phyloP scores from a whole-genome alignment of 2,329 filamentous ascomycete genomes.

The Orbilia javanica region DNA sequence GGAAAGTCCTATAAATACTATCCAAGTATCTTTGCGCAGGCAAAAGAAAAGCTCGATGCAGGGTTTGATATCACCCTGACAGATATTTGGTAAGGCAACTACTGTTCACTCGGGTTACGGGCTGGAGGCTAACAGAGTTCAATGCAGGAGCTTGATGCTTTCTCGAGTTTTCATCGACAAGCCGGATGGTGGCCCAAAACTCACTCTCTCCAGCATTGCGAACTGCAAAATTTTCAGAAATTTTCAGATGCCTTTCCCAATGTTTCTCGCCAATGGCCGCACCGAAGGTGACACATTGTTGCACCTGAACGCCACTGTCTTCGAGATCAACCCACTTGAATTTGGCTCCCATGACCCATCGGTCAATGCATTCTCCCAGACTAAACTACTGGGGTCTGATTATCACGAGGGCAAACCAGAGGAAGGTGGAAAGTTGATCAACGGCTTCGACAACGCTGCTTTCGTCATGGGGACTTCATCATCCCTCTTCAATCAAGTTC shows the following conservation, averaged over 20 bases:
- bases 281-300: constrained; percentile 74
- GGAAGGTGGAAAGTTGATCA: constrained; percentile 73
- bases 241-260: constrained; percentile 77
- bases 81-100: constrained; percentile 77
- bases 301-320: constrained; percentile 79
- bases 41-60: constrained; percentile 73
- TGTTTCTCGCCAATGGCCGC: constrained; percentile 78
- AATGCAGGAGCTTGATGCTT: constrained; percentile 62
- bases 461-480: constrained; percentile 89
- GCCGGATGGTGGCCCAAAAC: constrained; percentile 64
- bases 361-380: constrained; percentile 77
- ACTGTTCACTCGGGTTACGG: background rate
- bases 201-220: constrained; percentile 85
- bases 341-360: constrained; percentile 82
- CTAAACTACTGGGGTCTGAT: constrained; percentile 78
- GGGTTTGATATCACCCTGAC: constrained; percentile 80
- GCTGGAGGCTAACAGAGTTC: background rate
- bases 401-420: constrained; percentile 73
- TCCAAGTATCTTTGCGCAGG: constrained; percentile 71
- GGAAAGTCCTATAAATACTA: constrained; percentile 71
- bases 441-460: constrained; percentile 84
- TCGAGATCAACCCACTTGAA: constrained; percentile 84
- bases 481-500: constrained; percentile 83
- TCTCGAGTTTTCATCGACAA: constrained; percentile 50
- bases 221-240: constrained; percentile 73